phyloP scores from a whole-genome alignment of 768 basidiomycete genomes.

The Panus rudis region DNA sequence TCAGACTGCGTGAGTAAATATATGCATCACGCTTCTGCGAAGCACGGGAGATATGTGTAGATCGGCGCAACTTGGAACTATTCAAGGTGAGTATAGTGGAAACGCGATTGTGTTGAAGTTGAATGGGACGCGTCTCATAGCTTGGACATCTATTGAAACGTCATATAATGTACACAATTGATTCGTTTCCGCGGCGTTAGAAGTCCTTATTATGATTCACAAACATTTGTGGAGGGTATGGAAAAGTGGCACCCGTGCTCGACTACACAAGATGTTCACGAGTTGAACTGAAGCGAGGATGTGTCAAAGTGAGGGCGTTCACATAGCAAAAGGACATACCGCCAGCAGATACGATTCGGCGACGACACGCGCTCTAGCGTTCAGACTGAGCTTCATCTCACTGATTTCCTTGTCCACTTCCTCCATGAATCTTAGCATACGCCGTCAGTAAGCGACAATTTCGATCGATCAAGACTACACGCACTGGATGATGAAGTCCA shows the following conservation, averaged over 20 bases:
- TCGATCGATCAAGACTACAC: slow-evolving; percentile 19
- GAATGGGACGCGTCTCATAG: too few species aligned
- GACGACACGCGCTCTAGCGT: slow-evolving; percentile 92
- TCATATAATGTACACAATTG: too few species aligned
- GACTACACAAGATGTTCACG: slow-evolving; percentile 9
- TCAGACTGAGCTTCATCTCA: slow-evolving; percentile 97
- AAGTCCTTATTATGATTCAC: too few species aligned
- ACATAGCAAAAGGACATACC: slow-evolving; percentile 40
- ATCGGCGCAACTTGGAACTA: too few species aligned
- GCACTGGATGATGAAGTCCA: slow-evolving; percentile 98
- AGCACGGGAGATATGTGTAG: too few species aligned
- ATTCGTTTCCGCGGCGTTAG: too few species aligned
- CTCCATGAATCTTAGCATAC: slow-evolving; percentile 78
- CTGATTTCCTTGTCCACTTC: slow-evolving; percentile 99
- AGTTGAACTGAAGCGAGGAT: slow-evolving; percentile 14
- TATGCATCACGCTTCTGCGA: too few species aligned
- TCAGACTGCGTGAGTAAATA: too few species aligned
- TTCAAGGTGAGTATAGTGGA: too few species aligned
- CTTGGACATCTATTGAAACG: too few species aligned
- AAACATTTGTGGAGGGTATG: too few species aligned
- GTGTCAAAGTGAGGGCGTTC: neutral
- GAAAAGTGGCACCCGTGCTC: neutral
- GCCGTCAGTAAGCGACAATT: slow-evolving; percentile 3
- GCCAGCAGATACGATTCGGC: slow-evolving; percentile 93
- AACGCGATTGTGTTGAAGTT: too few species aligned